A percentile compares a stretch with the other conserved stretches of the same genome.
Evolutionary conservation across 2,329 filamentous ascomycete genomes (phyloP).

Genomic region (Clonostachys byssicola): DNA sequence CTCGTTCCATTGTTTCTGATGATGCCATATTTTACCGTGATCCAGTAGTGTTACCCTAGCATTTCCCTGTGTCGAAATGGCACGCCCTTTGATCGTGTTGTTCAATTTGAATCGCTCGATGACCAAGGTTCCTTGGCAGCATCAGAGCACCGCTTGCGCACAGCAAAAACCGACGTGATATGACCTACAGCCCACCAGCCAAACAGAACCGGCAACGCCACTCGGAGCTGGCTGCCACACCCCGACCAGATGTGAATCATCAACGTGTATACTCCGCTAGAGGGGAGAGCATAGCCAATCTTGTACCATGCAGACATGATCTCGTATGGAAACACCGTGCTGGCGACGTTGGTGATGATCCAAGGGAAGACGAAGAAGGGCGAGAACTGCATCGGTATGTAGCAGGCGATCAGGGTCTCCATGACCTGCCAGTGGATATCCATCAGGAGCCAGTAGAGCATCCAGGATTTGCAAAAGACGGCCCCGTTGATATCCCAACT

Average conservation of each 20-base stretch:
- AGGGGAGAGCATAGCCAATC: neutral
- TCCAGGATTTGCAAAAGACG: neutral
- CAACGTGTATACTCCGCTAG: neutral
- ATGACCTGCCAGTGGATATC: neutral
- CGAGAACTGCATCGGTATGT: neutral
- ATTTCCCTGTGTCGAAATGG: too few relatives aligned
- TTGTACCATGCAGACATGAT: too few relatives aligned
- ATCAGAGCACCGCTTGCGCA: constrained; percentile 6
- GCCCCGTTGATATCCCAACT: neutral
- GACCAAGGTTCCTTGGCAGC: too few relatives aligned
- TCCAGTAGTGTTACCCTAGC: too few relatives aligned
- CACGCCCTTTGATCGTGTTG: too few relatives aligned
- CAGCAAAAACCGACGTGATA: neutral
- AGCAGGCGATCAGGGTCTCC: neutral
- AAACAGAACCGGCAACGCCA: neutral
- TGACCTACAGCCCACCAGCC: neutral
- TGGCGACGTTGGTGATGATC: too few relatives aligned
- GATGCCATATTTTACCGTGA: too few relatives aligned
- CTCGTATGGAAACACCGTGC: too few relatives aligned
- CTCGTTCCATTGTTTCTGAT: too few relatives aligned
- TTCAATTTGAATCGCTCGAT: too few relatives aligned
- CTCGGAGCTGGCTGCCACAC: too few relatives aligned
- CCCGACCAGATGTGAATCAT: neutral
- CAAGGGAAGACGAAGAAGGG: neutral
- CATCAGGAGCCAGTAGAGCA: neutral